A percentile compares a stretch with the other conserved stretches of the same genome.
Evolutionary conservation across 176 grass and related monocot genomes (phyloP).

Genomic region (Avena sativa): DNA sequence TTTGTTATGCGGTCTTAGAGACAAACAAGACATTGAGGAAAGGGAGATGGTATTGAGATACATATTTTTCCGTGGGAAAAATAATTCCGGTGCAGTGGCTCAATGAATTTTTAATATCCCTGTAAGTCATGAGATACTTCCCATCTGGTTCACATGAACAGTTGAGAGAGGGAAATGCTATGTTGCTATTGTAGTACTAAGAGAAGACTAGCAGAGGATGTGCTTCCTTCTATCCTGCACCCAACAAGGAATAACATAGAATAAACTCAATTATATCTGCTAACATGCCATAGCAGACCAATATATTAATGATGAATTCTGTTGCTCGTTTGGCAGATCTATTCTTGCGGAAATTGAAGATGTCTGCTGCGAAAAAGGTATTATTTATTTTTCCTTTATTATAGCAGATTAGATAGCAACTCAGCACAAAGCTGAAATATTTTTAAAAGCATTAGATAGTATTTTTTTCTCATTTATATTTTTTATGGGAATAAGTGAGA

Average conservation of each 20-base stretch:
- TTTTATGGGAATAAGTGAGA: neutral
- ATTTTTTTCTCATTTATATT: neutral
- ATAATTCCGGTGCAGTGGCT: neutral
- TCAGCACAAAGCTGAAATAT: neutral
- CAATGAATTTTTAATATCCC: neutral
- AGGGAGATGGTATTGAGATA: neutral
- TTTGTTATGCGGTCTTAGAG: neutral
- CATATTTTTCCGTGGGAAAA: neutral
- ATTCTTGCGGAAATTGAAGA: slow-evolving; percentile 77
- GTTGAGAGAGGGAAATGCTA: neutral
- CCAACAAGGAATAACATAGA: neutral
- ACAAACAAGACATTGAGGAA: neutral
- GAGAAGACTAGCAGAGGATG: neutral
- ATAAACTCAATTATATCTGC: slow-evolving; percentile 16
- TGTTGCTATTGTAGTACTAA: neutral
- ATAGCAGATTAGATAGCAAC: neutral
- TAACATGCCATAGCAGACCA: neutral
- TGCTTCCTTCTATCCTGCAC: slow-evolving; percentile 9
- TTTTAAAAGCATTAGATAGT: neutral
- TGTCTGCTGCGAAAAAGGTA: slow-evolving; percentile 84
- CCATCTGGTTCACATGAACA: neutral
- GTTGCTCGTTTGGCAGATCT: slow-evolving; percentile 53
- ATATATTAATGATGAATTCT: slow-evolving; percentile 34
- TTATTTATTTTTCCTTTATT: slow-evolving; percentile 12
- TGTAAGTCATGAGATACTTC: neutral